Base-by-base conservation (phyloP, 83 land plant genomes). In the Picea abies region DNA sequence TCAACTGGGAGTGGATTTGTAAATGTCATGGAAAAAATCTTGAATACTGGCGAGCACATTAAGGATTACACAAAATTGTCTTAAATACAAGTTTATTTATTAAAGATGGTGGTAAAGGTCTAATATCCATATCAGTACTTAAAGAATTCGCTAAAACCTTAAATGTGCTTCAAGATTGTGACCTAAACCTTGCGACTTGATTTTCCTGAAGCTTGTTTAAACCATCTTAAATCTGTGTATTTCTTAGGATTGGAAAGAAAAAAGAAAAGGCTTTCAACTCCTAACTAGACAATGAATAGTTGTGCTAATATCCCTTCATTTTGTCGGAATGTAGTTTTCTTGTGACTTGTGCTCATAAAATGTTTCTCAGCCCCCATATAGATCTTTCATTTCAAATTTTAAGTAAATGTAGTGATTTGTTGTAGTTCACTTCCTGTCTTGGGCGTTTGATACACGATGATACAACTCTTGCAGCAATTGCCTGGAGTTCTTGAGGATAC, bases 271-370 rank as follows among this genome's bases (percentile, higher is more conserved):
- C 39, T 69, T 69, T 35, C 20, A 69, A 35, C n/a, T 17, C 44
- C 5, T 19, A 17, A 44, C 37, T 15, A 5, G 19, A 3, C 35
- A 20, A n/a, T 69, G 9, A 69, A 69, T 32, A 9, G 16, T 69
- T 69, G 44, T 69, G 73, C n/a, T 1, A 35, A 69, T 32, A 69
- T 69, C 44, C 20, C 73, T 35, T 35, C 44, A 8, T 69, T 69
- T 69, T 69, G 73, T 69, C 20, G 2, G 73, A 69, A 69, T 69
- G 41, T 69, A 20, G 44, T 35, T 69, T 69, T 69, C 12, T 69
- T 35, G 29, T 69, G 44, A 35, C 39, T 69, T 32, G 39, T 19
- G 73, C 32, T 69, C 44, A 41, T 44, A 35, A 69, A 4, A 32
- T 69, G 73, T 69, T 35, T 35, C 35, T 32, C 44, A 47, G 73